A percentile compares a stretch with the other conserved stretches of the same genome.
phyloP scores from a whole-genome alignment of 257 asterid species.

The Parsonsia alboflavescens region DNA sequence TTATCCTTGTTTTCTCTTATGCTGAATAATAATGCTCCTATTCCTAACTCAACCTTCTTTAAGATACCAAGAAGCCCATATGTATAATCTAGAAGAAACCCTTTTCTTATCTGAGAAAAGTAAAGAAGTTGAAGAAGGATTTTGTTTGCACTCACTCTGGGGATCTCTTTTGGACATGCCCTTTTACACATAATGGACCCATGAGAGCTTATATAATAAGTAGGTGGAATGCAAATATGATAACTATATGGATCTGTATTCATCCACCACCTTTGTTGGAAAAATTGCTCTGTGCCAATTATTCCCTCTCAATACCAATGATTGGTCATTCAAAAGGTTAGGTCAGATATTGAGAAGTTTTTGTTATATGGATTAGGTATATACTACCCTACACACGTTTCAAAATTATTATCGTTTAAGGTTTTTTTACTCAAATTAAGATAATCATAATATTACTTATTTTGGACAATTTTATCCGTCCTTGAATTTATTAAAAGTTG shows the following conservation, averaged over 20 bases:
- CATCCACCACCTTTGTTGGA: conserved; percentile 20
- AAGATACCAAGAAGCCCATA: conserved; percentile 15
- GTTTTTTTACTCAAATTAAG: too few species aligned
- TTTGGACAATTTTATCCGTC: too few species aligned
- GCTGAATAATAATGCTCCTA: conserved; percentile 31
- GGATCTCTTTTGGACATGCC: conserved; percentile 1
- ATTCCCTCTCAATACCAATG: conserved; percentile 25
- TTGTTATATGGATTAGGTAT: conserved; percentile 23
- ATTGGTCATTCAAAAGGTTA: conserved; percentile 21
- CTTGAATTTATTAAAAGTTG: too few species aligned
- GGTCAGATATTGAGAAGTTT: conserved; percentile 11
- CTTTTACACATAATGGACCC: conserved; percentile 28
- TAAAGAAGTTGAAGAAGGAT: conserved; percentile 6
- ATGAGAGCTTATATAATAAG: conserved; percentile 25
- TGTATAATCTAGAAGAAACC: conserved; percentile 27
- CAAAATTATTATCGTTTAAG: too few species aligned
- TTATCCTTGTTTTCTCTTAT: conserved; percentile 23
- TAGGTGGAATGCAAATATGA: conserved; percentile 16
- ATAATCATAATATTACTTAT: too few species aligned
- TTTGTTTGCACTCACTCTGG: conserved; percentile 26
- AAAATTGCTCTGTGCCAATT: conserved; percentile 22
- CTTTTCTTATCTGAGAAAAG: conserved; percentile 15
- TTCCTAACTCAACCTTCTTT: conserved; percentile 16
- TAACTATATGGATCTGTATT: conserved; percentile 7
- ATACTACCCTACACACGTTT: too few species aligned